Percentiles rank a stretch among this genome's conserved stretches.
Conservation (phyloP, 257 asterid species). For the Sherardia arvensis region DNA sequence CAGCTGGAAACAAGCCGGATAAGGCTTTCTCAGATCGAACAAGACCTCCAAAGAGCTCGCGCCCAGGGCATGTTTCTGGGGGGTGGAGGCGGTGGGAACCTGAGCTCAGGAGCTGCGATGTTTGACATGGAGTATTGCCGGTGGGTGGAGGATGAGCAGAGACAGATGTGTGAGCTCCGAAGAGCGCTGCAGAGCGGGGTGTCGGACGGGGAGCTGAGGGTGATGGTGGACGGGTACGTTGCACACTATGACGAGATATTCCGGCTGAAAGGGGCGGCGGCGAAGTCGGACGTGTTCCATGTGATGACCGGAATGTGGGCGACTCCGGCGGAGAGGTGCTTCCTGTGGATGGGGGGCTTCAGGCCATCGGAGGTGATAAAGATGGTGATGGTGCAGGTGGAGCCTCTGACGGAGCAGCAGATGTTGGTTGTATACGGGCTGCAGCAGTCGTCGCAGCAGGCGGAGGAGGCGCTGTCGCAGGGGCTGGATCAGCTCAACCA, state of each 20-base stretch:
- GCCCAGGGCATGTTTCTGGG: slow-evolving; percentile 90
- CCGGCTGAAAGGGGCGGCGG: slow-evolving; percentile 64
- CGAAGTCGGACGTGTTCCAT: slow-evolving; percentile 82
- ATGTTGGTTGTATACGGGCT: slow-evolving; percentile 74
- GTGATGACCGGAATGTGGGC: slow-evolving; percentile 87
- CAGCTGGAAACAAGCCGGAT: slow-evolving; percentile 93
- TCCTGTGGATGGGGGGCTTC: slow-evolving; percentile 95
- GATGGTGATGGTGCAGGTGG: slow-evolving; percentile 74
- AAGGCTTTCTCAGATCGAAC: slow-evolving; percentile 85
- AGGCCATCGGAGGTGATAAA: slow-evolving; percentile 75
- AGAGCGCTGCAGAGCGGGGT: slow-evolving; percentile 70
- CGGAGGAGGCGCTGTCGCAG: slow-evolving; percentile 91
- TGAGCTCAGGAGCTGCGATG: slow-evolving; percentile 79
- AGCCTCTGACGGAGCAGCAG: slow-evolving; percentile 89
- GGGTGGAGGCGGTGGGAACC: slow-evolving; percentile 72
- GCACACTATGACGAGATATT: slow-evolving; percentile 74
- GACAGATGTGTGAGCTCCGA: slow-evolving; percentile 78
- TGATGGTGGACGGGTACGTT: slow-evolving; percentile 60
- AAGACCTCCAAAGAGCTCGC: slow-evolving; percentile 85
- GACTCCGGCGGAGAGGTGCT: slow-evolving; percentile 79
- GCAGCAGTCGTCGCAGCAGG: slow-evolving; percentile 84
- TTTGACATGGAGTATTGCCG: slow-evolving; percentile 92
- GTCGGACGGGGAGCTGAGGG: slow-evolving; percentile 59
- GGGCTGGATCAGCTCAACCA: slow-evolving; percentile 86
- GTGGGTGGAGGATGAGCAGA: slow-evolving; percentile 83